phyloP scores from a whole-genome alignment of 768 basidiomycete species.

The Nevesoporus exiguus region DNA sequence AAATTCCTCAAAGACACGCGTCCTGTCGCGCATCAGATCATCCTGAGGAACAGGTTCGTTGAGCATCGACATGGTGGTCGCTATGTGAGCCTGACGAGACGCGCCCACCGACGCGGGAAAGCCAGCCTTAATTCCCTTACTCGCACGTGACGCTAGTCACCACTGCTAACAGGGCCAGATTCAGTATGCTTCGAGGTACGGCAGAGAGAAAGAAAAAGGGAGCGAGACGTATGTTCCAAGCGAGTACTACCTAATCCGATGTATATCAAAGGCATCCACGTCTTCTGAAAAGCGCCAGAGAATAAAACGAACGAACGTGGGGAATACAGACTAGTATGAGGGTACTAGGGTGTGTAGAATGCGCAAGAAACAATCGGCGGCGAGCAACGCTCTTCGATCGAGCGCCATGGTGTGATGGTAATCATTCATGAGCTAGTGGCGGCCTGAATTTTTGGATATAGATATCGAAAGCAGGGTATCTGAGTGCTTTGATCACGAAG shows the following conservation, averaged over 20 bases:
- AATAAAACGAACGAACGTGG: slow-evolving; percentile 5
- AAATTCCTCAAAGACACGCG: slow-evolving; percentile 81
- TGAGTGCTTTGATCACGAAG: slow-evolving; percentile 1
- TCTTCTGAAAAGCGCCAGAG: slow-evolving; percentile 1
- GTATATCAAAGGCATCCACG: slow-evolving; percentile 8
- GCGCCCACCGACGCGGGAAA: slow-evolving; percentile 24
- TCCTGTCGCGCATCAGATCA: slow-evolving; percentile 74
- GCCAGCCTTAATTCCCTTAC: slow-evolving; percentile 32
- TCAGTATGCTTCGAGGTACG: too few species aligned
- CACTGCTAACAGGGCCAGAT: too few species aligned
- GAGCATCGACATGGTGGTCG: slow-evolving; percentile 32
- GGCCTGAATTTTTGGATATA: slow-evolving; percentile 10
- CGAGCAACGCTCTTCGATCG: slow-evolving; percentile 4
- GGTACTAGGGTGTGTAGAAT: slow-evolving; percentile 1
- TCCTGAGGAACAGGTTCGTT: slow-evolving; percentile 61
- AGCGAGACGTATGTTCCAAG: slow-evolving; percentile 1
- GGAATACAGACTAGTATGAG: slow-evolving; percentile 6
- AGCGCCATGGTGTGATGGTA: neutral
- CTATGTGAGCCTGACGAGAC: neutral
- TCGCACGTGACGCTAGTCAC: slow-evolving; percentile 10
- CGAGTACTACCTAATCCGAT: slow-evolving; percentile 7
- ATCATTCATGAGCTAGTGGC: slow-evolving; percentile 11
- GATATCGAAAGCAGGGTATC: neutral
- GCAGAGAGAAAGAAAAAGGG: neutral
- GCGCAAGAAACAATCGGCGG: slow-evolving; percentile 3